These are phyloP conservation scores for Alliaria petiolata DNA, from an alignment of 345 rosid genomes.

Conservation along the genomic window DNA sequence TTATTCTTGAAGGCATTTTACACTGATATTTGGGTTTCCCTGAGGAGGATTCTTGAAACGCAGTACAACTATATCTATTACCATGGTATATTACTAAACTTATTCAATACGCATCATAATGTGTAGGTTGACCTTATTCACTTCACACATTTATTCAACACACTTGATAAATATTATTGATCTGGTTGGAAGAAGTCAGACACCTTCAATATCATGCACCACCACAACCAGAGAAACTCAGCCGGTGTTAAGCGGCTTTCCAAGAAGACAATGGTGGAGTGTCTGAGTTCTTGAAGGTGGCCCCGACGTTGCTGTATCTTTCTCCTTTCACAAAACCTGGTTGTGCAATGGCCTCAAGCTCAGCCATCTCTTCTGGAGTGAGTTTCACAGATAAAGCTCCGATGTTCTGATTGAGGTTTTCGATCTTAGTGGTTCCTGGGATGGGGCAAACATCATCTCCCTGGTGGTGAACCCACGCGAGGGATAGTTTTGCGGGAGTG, in stretches of 20 bases:
- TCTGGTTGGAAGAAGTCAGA: too few relatives aligned
- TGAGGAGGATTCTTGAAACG: too few relatives aligned
- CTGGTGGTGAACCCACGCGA: slow-evolving; percentile 70
- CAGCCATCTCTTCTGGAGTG: slow-evolving; percentile 45
- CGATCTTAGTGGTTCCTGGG: slow-evolving; percentile 59
- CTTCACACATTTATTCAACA: too few relatives aligned
- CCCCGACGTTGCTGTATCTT: background rate
- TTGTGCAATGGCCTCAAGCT: slow-evolving; percentile 47
- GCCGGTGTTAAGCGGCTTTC: slow-evolving; percentile 11
- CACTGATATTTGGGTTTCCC: too few relatives aligned
- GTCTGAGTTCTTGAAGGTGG: slow-evolving; percentile 31
- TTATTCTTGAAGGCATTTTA: background rate
- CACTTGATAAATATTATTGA: too few relatives aligned
- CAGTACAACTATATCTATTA: too few relatives aligned
- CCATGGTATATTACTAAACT: too few relatives aligned
- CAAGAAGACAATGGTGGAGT: slow-evolving; percentile 58
- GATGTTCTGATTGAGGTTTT: slow-evolving; percentile 54
- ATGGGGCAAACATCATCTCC: slow-evolving; percentile 66
- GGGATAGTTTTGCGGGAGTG: slow-evolving; percentile 59
- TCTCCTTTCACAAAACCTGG: slow-evolving; percentile 42
- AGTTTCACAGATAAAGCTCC: slow-evolving; percentile 59
- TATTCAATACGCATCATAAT: too few relatives aligned
- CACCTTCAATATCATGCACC: too few relatives aligned
- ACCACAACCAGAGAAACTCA: background rate
- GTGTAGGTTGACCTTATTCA: too few relatives aligned